Evolutionary conservation across 257 asterid genomes (phyloP).

Genomic region (Gardenia jasminoides): DNA sequence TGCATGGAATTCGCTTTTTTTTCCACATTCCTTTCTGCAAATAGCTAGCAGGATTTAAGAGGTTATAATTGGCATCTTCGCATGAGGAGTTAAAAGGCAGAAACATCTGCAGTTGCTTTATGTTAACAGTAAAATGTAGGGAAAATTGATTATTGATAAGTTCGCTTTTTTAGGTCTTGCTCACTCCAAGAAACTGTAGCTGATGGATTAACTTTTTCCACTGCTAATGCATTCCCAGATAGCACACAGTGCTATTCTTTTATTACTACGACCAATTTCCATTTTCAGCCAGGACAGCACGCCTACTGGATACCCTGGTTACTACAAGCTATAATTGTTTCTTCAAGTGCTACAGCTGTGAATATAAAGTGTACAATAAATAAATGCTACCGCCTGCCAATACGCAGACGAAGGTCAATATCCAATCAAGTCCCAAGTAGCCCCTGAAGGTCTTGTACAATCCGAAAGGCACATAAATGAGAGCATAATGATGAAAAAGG

Average conservation of each 20-base stretch:
- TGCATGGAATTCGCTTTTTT: background rate
- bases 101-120: background rate
- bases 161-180: background rate
- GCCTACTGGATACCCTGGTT: background rate
- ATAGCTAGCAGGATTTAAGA: background rate
- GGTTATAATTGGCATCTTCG: too few species aligned
- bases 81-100: background rate
- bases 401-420: background rate
- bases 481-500: background rate
- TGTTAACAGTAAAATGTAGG: background rate
- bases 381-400: background rate
- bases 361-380: background rate
- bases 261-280: background rate
- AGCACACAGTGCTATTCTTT: background rate
- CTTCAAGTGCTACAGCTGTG: background rate
- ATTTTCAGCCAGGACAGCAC: background rate
- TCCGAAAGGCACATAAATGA: background rate
- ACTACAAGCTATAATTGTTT: background rate
- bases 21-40: background rate
- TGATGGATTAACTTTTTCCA: too few species aligned
- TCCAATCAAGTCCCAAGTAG: background rate
- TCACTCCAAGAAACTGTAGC: background rate
- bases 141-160: too few species aligned
- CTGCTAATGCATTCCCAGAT: too few species aligned
- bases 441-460: background rate